phyloP scores from a whole-genome alignment of 2,329 filamentous ascomycete species.

The Cercospora canescens region DNA sequence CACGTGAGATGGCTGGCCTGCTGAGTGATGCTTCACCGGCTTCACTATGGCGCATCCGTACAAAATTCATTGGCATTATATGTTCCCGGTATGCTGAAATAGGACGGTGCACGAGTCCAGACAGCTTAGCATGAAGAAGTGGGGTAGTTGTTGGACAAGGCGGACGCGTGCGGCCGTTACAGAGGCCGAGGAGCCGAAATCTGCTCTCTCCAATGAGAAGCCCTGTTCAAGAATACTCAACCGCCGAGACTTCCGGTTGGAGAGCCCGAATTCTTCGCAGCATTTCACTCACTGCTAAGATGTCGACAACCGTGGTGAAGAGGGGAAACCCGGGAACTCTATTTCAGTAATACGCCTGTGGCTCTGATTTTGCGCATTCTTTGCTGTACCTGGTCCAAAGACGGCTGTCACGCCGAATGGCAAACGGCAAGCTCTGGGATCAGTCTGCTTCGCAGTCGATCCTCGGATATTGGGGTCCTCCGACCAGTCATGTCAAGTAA shows the following conservation, averaged over 20 bases:
- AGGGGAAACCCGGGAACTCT: not conserved
- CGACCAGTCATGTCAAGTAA: constrained; percentile 37
- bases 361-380: not conserved
- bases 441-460: constrained; percentile 9
- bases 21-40: too few relatives aligned
- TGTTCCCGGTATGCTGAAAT: too few relatives aligned
- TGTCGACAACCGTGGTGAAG: not conserved
- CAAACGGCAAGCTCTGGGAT: constrained; percentile 16
- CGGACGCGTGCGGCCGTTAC: too few relatives aligned
- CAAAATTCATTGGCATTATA: too few relatives aligned
- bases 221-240: not conserved
- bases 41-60: too few relatives aligned
- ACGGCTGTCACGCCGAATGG: not conserved
- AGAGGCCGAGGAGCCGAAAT: too few relatives aligned
- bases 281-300: not conserved
- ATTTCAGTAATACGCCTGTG: not conserved
- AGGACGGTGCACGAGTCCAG: too few relatives aligned
- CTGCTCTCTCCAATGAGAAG: too few relatives aligned
- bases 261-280: not conserved
- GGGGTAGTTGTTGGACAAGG: too few relatives aligned
- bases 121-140: too few relatives aligned
- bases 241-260: not conserved
- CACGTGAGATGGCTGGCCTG: too few relatives aligned
- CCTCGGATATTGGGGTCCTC: constrained; percentile 11
- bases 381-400: not conserved